phyloP scores from a whole-genome alignment of 2,329 filamentous ascomycete genomes.

The Alternaria sp. region DNA sequence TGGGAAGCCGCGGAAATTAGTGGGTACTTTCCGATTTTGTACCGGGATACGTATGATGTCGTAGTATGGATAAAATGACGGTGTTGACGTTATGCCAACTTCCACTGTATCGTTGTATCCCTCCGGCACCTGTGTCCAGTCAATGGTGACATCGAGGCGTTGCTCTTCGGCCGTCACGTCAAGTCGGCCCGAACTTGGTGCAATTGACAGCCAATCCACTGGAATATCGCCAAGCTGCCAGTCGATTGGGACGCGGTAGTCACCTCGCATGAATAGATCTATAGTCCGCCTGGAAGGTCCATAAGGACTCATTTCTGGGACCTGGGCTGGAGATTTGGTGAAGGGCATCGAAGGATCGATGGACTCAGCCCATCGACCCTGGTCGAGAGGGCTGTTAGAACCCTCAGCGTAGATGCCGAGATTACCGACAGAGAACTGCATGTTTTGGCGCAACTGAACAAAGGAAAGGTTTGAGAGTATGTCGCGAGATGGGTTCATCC shows the following conservation, averaged over 20 bases:
- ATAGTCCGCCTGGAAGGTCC: constrained; percentile 21
- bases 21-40: constrained; percentile 18
- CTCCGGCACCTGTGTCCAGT: constrained; percentile 24
- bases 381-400: constrained; percentile 22
- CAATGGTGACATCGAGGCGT: constrained; percentile 26
- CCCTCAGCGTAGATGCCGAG: constrained; percentile 28
- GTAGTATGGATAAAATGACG: constrained; percentile 25
- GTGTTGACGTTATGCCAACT: constrained; percentile 20
- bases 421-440: constrained; percentile 27
- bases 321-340: constrained; percentile 39
- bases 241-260: constrained; percentile 26
- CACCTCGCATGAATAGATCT: constrained; percentile 28
- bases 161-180: constrained; percentile 20
- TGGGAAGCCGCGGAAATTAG: constrained; percentile 24
- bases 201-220: constrained; percentile 25
- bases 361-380: constrained; percentile 61
- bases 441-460: constrained; percentile 54
- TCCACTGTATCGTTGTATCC: constrained; percentile 20
- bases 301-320: constrained; percentile 27
- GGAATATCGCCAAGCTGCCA: constrained; percentile 26
- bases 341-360: constrained; percentile 65
- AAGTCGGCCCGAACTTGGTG: constrained; percentile 20
- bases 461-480: constrained; percentile 65
- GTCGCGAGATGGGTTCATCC: constrained; percentile 75
- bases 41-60: constrained; percentile 28